Conservation (phyloP, 805 yeast genomes). For the Cyberlindnera japonica region DNA sequence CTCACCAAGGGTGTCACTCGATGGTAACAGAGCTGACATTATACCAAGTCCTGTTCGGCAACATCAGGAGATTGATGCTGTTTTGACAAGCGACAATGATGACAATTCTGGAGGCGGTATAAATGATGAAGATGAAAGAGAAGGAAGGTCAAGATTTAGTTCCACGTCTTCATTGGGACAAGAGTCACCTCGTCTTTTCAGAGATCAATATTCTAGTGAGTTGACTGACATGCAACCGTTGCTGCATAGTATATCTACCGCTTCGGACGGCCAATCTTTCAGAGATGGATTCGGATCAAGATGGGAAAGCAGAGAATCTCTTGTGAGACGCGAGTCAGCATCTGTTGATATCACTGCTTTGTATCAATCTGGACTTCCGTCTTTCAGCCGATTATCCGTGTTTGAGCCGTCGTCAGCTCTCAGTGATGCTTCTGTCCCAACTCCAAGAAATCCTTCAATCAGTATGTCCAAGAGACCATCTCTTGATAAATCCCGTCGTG, state of each 20-base stretch:
- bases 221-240: constrained; percentile 29
- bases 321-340: constrained; percentile 27
- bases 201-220: constrained; percentile 11
- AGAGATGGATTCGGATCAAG: constrained; percentile 5
- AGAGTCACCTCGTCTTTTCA: background rate
- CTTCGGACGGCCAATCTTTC: constrained; percentile 5
- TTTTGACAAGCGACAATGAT: constrained; percentile 4
- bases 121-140: constrained; percentile 1
- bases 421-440: background rate
- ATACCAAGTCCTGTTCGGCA: constrained; percentile 1
- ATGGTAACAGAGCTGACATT: constrained; percentile 11
- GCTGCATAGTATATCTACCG: constrained; percentile 18
- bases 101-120: constrained; percentile 4
- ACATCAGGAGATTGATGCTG: constrained; percentile 9
- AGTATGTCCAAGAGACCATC: constrained; percentile 8
- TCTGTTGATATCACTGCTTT: constrained; percentile 38
- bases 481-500: constrained; percentile 5
- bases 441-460: too few relatives aligned
- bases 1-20: constrained; percentile 19
- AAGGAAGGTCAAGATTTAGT: constrained; percentile 14
- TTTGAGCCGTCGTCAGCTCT: constrained; percentile 3
- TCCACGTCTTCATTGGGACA: constrained; percentile 13
- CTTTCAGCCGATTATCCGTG: constrained; percentile 8
- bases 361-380: constrained; percentile 22
- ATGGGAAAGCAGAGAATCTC: constrained; percentile 31